Evolutionary conservation across 2,329 filamentous ascomycete genomes (phyloP), one percentile per base, ranked within the genome.

Genomic region (Chaetomium olivaceum): DNA sequence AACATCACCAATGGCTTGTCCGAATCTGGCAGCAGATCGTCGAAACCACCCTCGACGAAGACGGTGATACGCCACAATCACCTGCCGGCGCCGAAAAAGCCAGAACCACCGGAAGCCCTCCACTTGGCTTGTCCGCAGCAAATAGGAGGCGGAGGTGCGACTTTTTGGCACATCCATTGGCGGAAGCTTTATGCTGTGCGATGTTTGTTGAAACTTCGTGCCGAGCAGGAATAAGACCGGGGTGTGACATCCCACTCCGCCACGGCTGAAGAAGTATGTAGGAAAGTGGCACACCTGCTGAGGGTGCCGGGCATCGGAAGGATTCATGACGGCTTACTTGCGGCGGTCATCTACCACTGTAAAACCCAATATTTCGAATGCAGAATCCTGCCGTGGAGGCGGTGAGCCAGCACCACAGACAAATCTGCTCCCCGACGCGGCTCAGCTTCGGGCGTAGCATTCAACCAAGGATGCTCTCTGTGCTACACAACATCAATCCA

Each of bases 231-330:
- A 25, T 48, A 43, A 62, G 39, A 58, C 54, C 29, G 12, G 27
- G 39, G 27, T 61, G 50, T 46, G 19, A 39, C 72, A 80, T 71
- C 11, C 36, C 70, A 25, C 36, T 58, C 16, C 16, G 23, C 69
- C 1, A 71, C 64, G 3, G 68, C 31, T 59, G 57, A 48, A 48
- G 23, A 48, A 36, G 54, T 19, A 48, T 25, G 54, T 19, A 6
- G 16, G n/a, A 21, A 29, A 36, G 52, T 23, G 52, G 8, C 31
- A 36, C 29, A 11, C 16, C 12, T 29, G 14, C 23, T 29, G n/a
- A 21, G 9, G 12, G 11, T 23, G 36, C 56, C 43, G 29, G 8
- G 31, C 31, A 9, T 7, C 54, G 31, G 6, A 31, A 14, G 14
- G 23, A 54, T 27, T 6, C 4, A 31, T 9, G 23, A 31, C n/a